Evolutionary conservation across 495 filamentous ascomycete genomes (phyloP).

Genomic region (Penicillium riverlandense): DNA sequence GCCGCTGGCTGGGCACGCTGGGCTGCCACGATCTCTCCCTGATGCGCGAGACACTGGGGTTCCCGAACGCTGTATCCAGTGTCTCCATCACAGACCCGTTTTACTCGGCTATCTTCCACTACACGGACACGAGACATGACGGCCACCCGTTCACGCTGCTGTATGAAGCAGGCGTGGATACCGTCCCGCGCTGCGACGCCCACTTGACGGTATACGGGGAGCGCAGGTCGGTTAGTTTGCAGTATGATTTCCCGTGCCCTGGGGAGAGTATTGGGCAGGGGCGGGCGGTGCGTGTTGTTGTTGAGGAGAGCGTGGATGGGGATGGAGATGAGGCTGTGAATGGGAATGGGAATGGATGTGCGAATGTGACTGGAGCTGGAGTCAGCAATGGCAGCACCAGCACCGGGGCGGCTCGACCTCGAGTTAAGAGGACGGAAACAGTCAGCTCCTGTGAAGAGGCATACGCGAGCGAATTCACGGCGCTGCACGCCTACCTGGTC

Average conservation of each 20-base stretch:
- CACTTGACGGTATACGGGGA: slow-evolving; percentile 47
- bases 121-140: slow-evolving; percentile 11
- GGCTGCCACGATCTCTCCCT: slow-evolving; percentile 49
- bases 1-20: slow-evolving; percentile 37
- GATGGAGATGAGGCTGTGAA: neutral
- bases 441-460: slow-evolving; percentile 44
- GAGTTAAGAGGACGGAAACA: slow-evolving; percentile 23
- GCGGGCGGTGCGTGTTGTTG: slow-evolving; percentile 38
- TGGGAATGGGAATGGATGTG: too few species aligned
- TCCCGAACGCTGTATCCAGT: slow-evolving; percentile 36
- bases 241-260: slow-evolving; percentile 48
- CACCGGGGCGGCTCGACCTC: neutral
- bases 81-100: slow-evolving; percentile 38
- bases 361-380: too few species aligned
- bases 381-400: neutral
- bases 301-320: slow-evolving; percentile 27
- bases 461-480: slow-evolving; percentile 42
- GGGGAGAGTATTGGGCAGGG: slow-evolving; percentile 16
- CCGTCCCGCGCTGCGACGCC: slow-evolving; percentile 48
- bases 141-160: slow-evolving; percentile 38
- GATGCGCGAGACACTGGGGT: slow-evolving; percentile 49
- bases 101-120: slow-evolving; percentile 41
- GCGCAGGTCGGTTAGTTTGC: slow-evolving; percentile 37
- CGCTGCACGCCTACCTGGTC: slow-evolving; percentile 38
- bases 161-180: slow-evolving; percentile 51